These are phyloP conservation scores for Nannochloropsis salina DNA, from an alignment of 108 stramenopile species.

Conservation along the genomic window DNA sequence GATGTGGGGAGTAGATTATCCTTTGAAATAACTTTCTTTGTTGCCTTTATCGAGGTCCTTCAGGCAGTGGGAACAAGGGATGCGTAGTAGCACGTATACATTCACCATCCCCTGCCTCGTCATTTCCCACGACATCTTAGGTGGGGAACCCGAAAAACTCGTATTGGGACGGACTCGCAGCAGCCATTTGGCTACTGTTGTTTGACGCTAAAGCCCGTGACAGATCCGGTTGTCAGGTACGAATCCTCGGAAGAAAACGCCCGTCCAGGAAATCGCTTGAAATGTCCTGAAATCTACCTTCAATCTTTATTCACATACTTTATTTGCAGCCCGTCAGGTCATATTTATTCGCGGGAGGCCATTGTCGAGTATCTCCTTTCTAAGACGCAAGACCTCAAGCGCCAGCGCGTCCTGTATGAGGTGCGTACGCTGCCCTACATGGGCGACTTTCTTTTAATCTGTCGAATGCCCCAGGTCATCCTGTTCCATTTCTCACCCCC, in stretches of 20 bases:
- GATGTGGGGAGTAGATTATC: not conserved
- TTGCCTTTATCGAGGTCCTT: not conserved
- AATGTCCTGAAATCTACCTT: not conserved
- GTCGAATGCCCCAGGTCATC: not conserved
- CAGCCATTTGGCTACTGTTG: conserved; percentile 50
- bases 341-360: conserved; percentile 50
- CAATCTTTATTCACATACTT: not conserved
- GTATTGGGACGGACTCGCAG: conserved; percentile 49
- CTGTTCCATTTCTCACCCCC: not conserved
- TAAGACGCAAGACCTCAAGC: conserved; percentile 49
- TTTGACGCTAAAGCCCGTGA: conserved; percentile 36
- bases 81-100: not conserved
- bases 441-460: no score
- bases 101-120: not conserved
- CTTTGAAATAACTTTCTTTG: not conserved
- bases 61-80: not conserved
- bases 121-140: not conserved
- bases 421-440: not conserved
- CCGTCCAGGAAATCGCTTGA: not conserved
- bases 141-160: conserved; percentile 23
- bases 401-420: conserved; percentile 12
- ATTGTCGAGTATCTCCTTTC: conserved; percentile 44
- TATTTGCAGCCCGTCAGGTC: conserved; percentile 43
- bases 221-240: conserved; percentile 22
- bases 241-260: not conserved